Percentiles rank a stretch among this genome's conserved stretches.
phyloP scores from a whole-genome alignment of 441 rosid species.

The Erysimum pusillum region DNA sequence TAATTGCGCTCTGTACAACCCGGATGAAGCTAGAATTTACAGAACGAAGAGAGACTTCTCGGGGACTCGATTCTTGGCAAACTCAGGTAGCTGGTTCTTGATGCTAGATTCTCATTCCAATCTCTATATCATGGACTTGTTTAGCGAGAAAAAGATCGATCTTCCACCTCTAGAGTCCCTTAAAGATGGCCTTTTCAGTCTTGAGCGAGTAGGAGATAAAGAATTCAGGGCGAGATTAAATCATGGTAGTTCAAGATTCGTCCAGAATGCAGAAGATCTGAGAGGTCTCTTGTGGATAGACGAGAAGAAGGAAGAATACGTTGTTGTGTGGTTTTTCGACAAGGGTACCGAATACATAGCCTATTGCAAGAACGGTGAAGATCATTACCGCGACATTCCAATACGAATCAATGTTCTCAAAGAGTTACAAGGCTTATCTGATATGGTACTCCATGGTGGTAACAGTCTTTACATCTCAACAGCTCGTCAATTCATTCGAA shows the following conservation, averaged over 20 bases:
- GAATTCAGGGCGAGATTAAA: not conserved
- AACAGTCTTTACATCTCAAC: not conserved
- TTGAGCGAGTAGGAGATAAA: not conserved
- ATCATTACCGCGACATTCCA: not conserved
- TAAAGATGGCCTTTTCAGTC: not conserved
- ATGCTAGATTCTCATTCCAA: not conserved
- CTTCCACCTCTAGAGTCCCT: slow-evolving; percentile 34
- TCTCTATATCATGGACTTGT: not conserved
- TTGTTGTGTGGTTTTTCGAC: not conserved
- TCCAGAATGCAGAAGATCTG: not conserved
- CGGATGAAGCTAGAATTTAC: not conserved
- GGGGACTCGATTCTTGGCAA: not conserved
- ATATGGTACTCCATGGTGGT: not conserved
- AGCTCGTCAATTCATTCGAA: too few relatives aligned
- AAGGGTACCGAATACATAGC: not conserved
- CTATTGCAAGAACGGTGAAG: not conserved
- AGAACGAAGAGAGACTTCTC: too few relatives aligned
- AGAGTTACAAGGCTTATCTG: too few relatives aligned
- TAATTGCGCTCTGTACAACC: slow-evolving; percentile 9
- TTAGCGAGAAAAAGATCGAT: not conserved
- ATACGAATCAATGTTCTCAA: not conserved
- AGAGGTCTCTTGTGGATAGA: slow-evolving; percentile 23
- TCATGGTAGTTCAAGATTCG: not conserved
- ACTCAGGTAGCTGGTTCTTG: slow-evolving; percentile 7
- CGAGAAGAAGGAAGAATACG: not conserved